Percentiles rank a stretch among this genome's conserved stretches.
phyloP scores from a whole-genome alignment of 1,284 basidiomycete species.

The Cystobasidiaceae sp. region DNA sequence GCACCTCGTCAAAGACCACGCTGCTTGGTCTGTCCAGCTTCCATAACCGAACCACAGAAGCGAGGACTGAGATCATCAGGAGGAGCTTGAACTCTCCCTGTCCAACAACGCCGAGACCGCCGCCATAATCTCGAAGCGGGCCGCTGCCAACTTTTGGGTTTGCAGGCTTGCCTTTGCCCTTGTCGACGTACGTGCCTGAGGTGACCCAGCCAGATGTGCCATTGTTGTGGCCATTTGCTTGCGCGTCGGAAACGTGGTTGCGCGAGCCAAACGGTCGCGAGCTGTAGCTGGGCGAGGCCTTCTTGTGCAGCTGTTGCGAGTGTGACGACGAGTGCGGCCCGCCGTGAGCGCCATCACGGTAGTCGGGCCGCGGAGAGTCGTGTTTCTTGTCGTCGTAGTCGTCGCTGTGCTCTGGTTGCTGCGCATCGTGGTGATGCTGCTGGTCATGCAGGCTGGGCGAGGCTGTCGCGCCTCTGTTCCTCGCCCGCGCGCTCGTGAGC shows the following conservation, averaged over 20 bases:
- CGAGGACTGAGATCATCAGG: conserved; percentile 60
- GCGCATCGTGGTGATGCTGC: not conserved
- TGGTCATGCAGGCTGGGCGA: conserved; percentile 3
- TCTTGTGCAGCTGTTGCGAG: not conserved
- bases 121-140: conserved; percentile 42
- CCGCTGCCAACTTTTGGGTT: conserved; percentile 12
- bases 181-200: conserved; percentile 25
- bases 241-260: conserved; percentile 3
- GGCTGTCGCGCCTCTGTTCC: conserved; percentile 20
- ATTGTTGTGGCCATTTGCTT: not conserved
- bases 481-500: conserved; percentile 25
- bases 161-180: conserved; percentile 13
- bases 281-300: not conserved
- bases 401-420: not conserved
- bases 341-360: not conserved
- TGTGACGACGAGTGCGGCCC: not conserved
- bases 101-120: conserved; percentile 60
- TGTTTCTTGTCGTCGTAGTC: conserved; percentile 12
- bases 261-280: conserved; percentile 18
- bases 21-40: conserved; percentile 73
- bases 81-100: conserved; percentile 69
- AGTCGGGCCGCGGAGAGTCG: conserved; percentile 3
- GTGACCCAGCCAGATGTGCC: conserved; percentile 29
- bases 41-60: conserved; percentile 67
- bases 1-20: conserved; percentile 96